Base-by-base conservation (phyloP, 345 rosid species). In the Lepidium didymum region DNA sequence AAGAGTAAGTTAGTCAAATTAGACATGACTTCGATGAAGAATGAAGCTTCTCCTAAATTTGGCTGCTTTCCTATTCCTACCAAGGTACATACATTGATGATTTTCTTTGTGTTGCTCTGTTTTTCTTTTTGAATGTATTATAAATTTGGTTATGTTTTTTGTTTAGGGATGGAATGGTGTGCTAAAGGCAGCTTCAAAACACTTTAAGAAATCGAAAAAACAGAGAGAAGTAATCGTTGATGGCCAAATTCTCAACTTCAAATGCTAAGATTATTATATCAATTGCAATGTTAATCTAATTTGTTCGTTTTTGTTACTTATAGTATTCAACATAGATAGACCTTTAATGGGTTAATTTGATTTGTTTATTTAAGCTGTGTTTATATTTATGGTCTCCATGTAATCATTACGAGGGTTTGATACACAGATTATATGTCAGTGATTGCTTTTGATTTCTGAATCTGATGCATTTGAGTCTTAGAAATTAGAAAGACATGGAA, bases 131-230 rank as follows among this genome's bases (percentile, higher is more conserved):
- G 6, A 4, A 29, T 62, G 0, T 34, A 8, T 25, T 4, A 55
- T 25, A 15, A 18, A 13, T 40, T 44, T 51, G n/a, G 34, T 46
- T 7, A 25, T 29, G 33, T 5, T 29, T 29, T 29, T 29, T n/a
- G 60, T 19, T 34, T 68, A 91, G 98, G 89, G 89, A 13, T 89
- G 89, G 92, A 73, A 56, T 62, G 85, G 84, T 73, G 58, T 86
- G 78, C 64, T 89, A 55, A 92, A 80, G 73, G 91, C 91, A 21
- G 96, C 95, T 4, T 64, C 89, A 0, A 92, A 77, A 64, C 98
- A 84, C 62, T 87, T 89, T 79, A 92, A 87, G 92, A 89, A 77
- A 68, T 83, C 77, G 78, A 88, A 56, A 53, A 88, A 70, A 82
- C 85, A 71, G 70, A 86, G 43, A 66, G 88, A 86, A 4, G 27